Base-by-base conservation (phyloP, 257 asterid genomes). In the Nicotiana tomentosiformis region DNA sequence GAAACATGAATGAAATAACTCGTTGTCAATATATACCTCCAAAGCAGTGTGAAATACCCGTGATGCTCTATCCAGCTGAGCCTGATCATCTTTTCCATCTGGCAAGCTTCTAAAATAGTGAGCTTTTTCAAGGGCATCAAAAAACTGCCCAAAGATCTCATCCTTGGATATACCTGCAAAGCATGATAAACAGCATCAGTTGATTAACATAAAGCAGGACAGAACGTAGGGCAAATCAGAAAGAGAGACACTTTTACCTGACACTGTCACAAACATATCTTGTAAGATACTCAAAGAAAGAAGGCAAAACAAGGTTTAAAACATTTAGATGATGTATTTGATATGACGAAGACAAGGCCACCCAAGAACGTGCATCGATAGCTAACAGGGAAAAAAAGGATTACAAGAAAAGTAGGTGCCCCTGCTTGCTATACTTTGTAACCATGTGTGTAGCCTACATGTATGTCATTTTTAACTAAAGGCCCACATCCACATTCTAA, bases 131-230 rank as follows among this genome's bases (percentile, higher is more conserved):
- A 94, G 94, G 77, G 95, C 97, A 77, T 87, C 93, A 77, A 90
- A 89, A 83, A 93, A 91, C 67, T 89, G 90, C 83, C 96, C 98
- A 87, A 92, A 92, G 17, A 94, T 94, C 87, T 94, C 98, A 85
- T 94, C 98, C 51, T 88, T 79, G 37, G 86, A 83, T 70, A 78
- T 30, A 26, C 84, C 88, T 83, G 83, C 32, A 70, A 70, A 43
- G 58, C 12, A 49, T 23, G 61, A 49, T 72, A 72, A 46, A 72
- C 61, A 72, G 4, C 61, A 72, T 11, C 32, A 39, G 79, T 72
- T 7, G 61, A 72, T 46, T 46, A 72, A 35, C 23, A 12, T 72
- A 72, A 43, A 46, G 60, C 20, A 49, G 26, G 15, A 46, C 37
- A 46, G 58, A 53, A 15, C 1, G 11, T 49, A 72, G 61, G 78